Evolutionary conservation across 768 basidiomycete species (phyloP), one percentile per base, ranked within the genome.

Genomic region (Rhodotorula kratochvilovae): DNA sequence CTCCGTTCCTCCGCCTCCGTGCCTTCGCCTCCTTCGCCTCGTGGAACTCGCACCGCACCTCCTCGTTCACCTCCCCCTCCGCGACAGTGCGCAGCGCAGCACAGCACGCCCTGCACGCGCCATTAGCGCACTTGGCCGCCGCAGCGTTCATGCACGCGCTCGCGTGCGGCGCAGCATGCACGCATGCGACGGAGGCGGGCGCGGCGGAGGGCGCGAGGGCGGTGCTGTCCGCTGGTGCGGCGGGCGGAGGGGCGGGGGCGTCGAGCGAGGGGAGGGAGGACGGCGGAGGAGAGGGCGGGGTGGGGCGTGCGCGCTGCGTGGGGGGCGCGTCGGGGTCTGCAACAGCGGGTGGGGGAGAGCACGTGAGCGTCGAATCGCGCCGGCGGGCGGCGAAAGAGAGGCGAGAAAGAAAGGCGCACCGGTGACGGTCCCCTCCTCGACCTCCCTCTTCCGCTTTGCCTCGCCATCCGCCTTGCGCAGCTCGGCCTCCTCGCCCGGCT

Each of bases 21-120:
- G 62, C 63, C 39, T 51, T 33, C 43, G 21, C 39, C 53, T 70
- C 66, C 64, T 68, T 62, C n/a, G 73, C 78, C 72, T 80, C 29
- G 10, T 59, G 39, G 21, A 50, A 42, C 35, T 59, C 39, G 53
- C n/a, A 42, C 15, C 42, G 60, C 51, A 46, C 48, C 51, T 45
- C 39, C 23, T 56, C 64, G 63, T 69, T 66, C 54, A 45, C 54
- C 63, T 68, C 67, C 36, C 66, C 63, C n/a, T n/a, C n/a, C n/a
- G n/a, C n/a, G n/a, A n/a, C n/a, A n/a, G n/a, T n/a, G 50, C 70
- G 64, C 3, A 53, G 39, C 0, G 61, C 1, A 5, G 58, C 35
- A 29, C 73, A 74, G 61, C 73, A 74, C 13, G 64, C 50, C 23
- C 65, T 62, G 60, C 73, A 74, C 36, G 51, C 55, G 5, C 51